Evolutionary conservation across 2,329 filamentous ascomycete species (phyloP).

Genomic region (Fusarium sp.): DNA sequence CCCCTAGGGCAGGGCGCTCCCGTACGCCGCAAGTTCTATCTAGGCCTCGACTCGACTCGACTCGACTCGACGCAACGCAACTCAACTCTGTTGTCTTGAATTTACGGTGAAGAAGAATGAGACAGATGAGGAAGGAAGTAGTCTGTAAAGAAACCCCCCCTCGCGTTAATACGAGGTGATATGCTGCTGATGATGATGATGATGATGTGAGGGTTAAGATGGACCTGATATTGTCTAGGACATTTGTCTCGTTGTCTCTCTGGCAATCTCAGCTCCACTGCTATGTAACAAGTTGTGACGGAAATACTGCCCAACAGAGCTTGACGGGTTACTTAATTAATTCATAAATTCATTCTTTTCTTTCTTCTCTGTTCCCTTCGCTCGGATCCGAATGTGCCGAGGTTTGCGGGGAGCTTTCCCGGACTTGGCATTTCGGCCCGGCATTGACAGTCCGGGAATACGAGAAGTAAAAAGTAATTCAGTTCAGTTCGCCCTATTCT

Average conservation of each 20-base stretch:
- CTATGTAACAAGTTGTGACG: constrained; percentile 1
- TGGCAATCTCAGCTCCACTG: constrained; percentile 10
- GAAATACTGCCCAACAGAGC: not conserved
- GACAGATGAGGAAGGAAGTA: not conserved
- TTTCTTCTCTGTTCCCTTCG: not conserved
- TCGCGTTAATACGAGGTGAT: constrained; percentile 1
- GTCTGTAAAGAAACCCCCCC: not conserved
- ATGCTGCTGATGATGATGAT: constrained; percentile 5
- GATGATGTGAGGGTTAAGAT: not conserved
- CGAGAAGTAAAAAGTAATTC: constrained; percentile 3
- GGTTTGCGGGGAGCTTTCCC: constrained; percentile 17
- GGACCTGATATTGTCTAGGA: not conserved
- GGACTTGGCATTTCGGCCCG: constrained; percentile 17
- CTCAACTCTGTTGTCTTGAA: too few species aligned
- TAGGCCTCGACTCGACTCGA: constrained; percentile 4
- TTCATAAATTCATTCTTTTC: not conserved
- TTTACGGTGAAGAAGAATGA: constrained; percentile 13
- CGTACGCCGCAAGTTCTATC: not conserved
- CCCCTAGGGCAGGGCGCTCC: not conserved
- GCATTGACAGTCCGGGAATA: constrained; percentile 12
- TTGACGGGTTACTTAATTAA: not conserved
- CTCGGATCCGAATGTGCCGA: constrained; percentile 1
- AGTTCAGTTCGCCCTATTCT: not conserved
- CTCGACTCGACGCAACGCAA: constrained; percentile 10
- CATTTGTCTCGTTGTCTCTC: not conserved